Evolutionary conservation across 805 yeast genomes (phyloP).

Genomic region (Hanseniaspora guilliermondii): DNA sequence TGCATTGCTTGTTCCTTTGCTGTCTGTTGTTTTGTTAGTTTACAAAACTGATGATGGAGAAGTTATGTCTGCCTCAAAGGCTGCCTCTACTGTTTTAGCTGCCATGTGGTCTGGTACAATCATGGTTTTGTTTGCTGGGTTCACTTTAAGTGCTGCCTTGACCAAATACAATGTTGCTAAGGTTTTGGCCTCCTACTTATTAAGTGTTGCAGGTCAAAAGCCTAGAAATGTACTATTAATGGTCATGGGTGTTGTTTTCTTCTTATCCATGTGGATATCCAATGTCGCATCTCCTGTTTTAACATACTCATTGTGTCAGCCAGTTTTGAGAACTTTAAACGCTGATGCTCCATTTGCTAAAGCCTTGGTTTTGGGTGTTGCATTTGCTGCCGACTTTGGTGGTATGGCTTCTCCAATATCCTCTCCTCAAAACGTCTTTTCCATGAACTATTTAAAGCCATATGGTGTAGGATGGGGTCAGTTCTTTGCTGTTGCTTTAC

Average conservation of each 20-base stretch:
- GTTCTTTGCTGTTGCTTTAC: conserved; percentile 82
- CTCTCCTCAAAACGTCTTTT: conserved; percentile 89
- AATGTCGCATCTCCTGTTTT: conserved; percentile 95
- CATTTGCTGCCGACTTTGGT: conserved; percentile 81
- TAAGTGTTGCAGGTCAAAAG: conserved; percentile 67
- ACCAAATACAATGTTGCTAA: conserved; percentile 84
- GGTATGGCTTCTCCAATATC: conserved; percentile 97
- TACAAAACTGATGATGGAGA: conserved; percentile 40
- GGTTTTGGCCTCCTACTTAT: conserved; percentile 70
- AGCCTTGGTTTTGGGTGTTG: conserved; percentile 79
- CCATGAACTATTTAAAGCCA: conserved; percentile 68
- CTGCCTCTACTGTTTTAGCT: conserved; percentile 55
- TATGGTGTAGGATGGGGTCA: conserved; percentile 64
- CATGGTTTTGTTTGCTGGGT: conserved; percentile 80
- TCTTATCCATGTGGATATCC: conserved; percentile 88
- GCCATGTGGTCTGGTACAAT: conserved; percentile 94
- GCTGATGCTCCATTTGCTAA: conserved; percentile 68
- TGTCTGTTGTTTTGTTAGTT: conserved; percentile 60
- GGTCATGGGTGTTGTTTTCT: conserved; percentile 73
- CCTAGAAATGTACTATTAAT: conserved; percentile 67
- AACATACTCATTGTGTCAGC: conserved; percentile 76
- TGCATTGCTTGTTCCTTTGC: conserved; percentile 66
- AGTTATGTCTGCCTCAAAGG: conserved; percentile 52
- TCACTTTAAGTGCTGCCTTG: conserved; percentile 83
- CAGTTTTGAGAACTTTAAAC: conserved; percentile 67